Conservation (phyloP, 108 stramenopile genomes). For the Cyclotella kingstonii region DNA sequence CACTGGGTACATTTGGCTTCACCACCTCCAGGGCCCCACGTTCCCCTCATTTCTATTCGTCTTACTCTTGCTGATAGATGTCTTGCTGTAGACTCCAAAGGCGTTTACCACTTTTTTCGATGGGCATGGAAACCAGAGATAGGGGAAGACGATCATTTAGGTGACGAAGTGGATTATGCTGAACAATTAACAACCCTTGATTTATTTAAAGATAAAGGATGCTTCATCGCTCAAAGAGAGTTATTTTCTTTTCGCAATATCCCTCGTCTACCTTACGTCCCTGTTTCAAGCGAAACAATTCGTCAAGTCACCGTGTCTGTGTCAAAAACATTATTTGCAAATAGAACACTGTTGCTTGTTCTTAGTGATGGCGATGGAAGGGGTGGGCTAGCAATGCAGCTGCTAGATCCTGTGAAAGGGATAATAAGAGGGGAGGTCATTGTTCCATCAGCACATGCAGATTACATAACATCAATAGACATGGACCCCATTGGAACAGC, state of each 20-base stretch:
- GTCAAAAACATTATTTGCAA: slow-evolving; percentile 87
- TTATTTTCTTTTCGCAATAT: slow-evolving; percentile 80
- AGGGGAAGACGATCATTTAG: slow-evolving; percentile 42
- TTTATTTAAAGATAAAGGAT: slow-evolving; percentile 62
- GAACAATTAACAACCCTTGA: slow-evolving; percentile 15
- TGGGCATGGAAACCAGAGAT: slow-evolving; percentile 86
- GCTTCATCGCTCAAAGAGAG: slow-evolving; percentile 86
- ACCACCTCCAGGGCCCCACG: slow-evolving; percentile 89
- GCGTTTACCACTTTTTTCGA: slow-evolving; percentile 86
- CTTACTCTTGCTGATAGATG: slow-evolving; percentile 79
- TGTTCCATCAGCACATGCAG: slow-evolving; percentile 68
- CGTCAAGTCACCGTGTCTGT: slow-evolving; percentile 39
- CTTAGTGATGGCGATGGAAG: slow-evolving; percentile 82
- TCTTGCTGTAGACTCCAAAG: slow-evolving; percentile 85
- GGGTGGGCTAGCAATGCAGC: slow-evolving; percentile 80
- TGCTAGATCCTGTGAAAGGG: slow-evolving; percentile 83
- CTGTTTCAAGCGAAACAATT: slow-evolving; percentile 22
- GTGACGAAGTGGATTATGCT: slow-evolving; percentile 25
- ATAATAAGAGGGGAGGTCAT: slow-evolving; percentile 69
- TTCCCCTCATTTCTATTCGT: slow-evolving; percentile 65
- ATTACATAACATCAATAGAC: slow-evolving; percentile 70
- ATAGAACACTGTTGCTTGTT: slow-evolving; percentile 71
- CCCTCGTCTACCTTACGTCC: slow-evolving; percentile 65
- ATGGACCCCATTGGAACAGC: slow-evolving; percentile 83
- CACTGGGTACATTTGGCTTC: slow-evolving; percentile 88